Conservation (phyloP, 768 basidiomycete species). For the Pleurotus eryngii region DNA sequence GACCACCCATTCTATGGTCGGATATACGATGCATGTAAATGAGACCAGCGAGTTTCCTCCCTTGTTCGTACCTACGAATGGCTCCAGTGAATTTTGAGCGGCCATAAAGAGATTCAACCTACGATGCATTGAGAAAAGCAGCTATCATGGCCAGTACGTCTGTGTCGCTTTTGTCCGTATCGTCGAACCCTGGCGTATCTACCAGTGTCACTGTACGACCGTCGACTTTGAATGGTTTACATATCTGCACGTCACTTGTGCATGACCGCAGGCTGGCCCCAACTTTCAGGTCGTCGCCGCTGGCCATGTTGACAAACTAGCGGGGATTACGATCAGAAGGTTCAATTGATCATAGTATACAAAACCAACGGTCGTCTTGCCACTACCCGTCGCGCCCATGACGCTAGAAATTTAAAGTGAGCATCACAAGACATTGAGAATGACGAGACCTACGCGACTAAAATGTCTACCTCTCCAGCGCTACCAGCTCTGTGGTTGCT, state of each 20-base stretch:
- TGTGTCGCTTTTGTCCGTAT: constrained; percentile 44
- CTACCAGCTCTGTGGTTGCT: no score
- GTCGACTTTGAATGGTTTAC: constrained; percentile 40
- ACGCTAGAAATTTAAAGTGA: background rate
- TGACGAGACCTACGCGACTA: background rate
- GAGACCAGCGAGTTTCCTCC: constrained; percentile 31
- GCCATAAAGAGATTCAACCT: background rate
- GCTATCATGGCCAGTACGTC: constrained; percentile 51
- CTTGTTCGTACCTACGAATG: constrained; percentile 10
- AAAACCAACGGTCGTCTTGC: constrained; percentile 1
- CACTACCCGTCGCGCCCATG: constrained; percentile 4
- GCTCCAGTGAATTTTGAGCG: background rate
- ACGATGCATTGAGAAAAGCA: constrained; percentile 26
- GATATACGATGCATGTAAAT: constrained; percentile 40
- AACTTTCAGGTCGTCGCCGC: constrained; percentile 44
- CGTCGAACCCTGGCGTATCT: constrained; percentile 61
- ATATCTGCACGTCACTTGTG: constrained; percentile 41
- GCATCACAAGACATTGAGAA: background rate
- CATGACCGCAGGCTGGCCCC: constrained; percentile 48
- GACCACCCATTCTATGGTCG: constrained; percentile 32
- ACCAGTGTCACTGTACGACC: constrained; percentile 43
- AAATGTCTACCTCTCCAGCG: background rate
- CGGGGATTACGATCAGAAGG: no score
- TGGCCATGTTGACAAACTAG: constrained; percentile 54
- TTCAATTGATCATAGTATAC: background rate